Evolutionary conservation across 2,329 filamentous ascomycete species (phyloP), one percentile per base, ranked within the genome.

Genomic region (Colletotrichum godetiae): DNA sequence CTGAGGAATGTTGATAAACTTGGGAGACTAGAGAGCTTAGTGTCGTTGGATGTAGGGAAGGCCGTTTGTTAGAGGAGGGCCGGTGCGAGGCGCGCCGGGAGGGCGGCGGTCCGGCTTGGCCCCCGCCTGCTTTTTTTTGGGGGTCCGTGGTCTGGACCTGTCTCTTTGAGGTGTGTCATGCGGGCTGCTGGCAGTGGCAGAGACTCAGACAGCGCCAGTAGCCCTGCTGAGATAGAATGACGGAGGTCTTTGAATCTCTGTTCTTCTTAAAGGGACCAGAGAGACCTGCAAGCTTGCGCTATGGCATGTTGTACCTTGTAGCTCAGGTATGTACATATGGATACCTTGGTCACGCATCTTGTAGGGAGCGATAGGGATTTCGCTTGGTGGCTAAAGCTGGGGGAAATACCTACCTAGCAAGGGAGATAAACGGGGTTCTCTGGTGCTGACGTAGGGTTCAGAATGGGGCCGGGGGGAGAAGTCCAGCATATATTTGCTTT

Each of bases 61-160:
- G 29, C 31, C 11, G 59, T 29, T 27, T 24, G 46, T 37, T 24
- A 5, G 5, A 27, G 13, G 37, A 42, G 37, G 57, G 66, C 52
- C 62, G 67, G 58, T 67, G 61, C 8, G 49, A 37, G 67, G 67
- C 55, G 62, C 37, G 42, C 55, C 67, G 62, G 67, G 24, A 59
- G 33, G 19, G 24, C 67, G 67, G 67, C 67, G 67, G 55, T 67
- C 62, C 67, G 67, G 62, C 67, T 67, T 67, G 67, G 62, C 67
- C 37, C 7, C 59, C 35, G 35, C 35, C 42, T 46, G 19, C 42
- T 46, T 46, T 46, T 46, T 46, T 62, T 62, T 33, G 27, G 22
- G 37, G 37, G 22, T 62, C 37, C 49, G 42, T 46, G 42, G 37
- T 49, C 59, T 52, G 42, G 13, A 8, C 37, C 58, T 46, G 15